Evolutionary conservation across 176 grass and related monocot genomes (phyloP).

Genomic region (Musa troglodytarum): DNA sequence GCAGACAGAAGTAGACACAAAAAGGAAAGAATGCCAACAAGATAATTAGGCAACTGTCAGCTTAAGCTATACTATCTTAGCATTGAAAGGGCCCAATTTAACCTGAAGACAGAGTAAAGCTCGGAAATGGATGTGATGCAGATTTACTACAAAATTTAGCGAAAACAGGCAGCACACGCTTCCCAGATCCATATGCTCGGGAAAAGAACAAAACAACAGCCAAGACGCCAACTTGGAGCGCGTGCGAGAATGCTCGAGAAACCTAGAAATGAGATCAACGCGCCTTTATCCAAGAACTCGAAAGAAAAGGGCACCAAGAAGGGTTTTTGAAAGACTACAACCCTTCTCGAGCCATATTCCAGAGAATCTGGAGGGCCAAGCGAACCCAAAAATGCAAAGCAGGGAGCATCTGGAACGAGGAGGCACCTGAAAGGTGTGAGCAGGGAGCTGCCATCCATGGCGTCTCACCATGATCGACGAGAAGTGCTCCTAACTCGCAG

Average conservation of each 20-base stretch:
- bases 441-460: constrained; percentile 96
- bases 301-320: neutral
- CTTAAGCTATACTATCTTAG: too few species aligned
- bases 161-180: neutral
- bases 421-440: constrained; percentile 73
- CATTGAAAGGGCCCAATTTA: too few species aligned
- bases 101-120: too few species aligned
- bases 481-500: neutral
- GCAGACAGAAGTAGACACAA: too few species aligned
- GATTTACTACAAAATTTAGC: neutral
- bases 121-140: neutral
- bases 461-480: constrained; percentile 58
- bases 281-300: neutral
- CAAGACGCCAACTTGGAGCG: neutral
- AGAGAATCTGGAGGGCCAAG: neutral
- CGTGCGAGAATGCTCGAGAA: neutral
- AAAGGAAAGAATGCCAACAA: too few species aligned
- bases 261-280: neutral
- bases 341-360: neutral
- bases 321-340: neutral
- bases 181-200: neutral
- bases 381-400: constrained; percentile 6
- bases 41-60: too few species aligned
- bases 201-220: neutral
- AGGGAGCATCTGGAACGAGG: neutral